Conservation (phyloP, 495 filamentous ascomycete species). For the Hypoxylon perforatum region DNA sequence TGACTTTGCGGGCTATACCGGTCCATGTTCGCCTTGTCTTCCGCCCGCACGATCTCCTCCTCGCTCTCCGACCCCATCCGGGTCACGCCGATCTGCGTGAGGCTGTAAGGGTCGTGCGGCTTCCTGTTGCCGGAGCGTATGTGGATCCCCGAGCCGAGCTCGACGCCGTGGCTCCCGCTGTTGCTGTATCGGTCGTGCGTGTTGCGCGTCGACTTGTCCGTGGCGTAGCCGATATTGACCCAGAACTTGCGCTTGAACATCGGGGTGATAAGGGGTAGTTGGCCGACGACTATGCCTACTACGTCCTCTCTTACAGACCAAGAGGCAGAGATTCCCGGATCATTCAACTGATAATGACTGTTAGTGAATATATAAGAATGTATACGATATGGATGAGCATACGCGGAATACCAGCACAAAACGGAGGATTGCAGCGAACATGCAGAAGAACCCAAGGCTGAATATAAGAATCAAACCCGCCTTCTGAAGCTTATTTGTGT, state of each 20-base stretch:
- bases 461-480: slow-evolving; percentile 18
- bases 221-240: slow-evolving; percentile 6
- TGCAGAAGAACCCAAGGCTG: slow-evolving; percentile 26
- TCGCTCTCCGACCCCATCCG: slow-evolving; percentile 19
- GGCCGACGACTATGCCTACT: slow-evolving; percentile 31
- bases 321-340: slow-evolving; percentile 23
- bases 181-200: not conserved
- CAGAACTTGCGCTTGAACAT: slow-evolving; percentile 27
- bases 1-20: slow-evolving; percentile 2
- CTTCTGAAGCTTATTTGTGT: slow-evolving; percentile 9
- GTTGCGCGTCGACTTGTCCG: slow-evolving; percentile 6
- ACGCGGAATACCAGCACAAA: slow-evolving; percentile 20
- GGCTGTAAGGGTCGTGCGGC: slow-evolving; percentile 12
- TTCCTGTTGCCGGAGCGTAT: slow-evolving; percentile 3
- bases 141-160: slow-evolving; percentile 4
- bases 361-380: not conserved
- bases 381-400: not conserved
- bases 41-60: slow-evolving; percentile 12
- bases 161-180: slow-evolving; percentile 2
- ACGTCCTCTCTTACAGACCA: slow-evolving; percentile 34
- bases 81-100: slow-evolving; percentile 14
- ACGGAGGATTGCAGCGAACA: slow-evolving; percentile 22
- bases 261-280: slow-evolving; percentile 26
- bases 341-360: not conserved
- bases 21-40: not conserved